Percentiles rank a stretch among this genome's conserved stretches.
These are phyloP conservation scores for Ascochyta fabae DNA, from an alignment of 2,329 filamentous ascomycete species.

Conservation along the genomic window DNA sequence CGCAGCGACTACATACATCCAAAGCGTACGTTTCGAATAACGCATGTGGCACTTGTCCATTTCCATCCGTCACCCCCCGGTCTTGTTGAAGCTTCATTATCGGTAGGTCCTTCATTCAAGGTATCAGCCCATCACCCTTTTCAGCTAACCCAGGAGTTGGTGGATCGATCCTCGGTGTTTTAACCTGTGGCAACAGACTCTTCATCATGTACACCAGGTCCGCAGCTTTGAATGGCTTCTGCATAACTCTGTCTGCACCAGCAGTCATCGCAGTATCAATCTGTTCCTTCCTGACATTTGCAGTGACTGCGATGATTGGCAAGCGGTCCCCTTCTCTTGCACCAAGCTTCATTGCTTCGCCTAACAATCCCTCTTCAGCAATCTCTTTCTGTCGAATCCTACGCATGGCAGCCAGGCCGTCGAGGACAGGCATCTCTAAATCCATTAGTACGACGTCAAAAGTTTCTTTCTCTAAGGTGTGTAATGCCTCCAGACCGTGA, in stretches of 20 bases:
- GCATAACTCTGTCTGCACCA: slow-evolving; percentile 47
- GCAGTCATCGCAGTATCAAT: slow-evolving; percentile 43
- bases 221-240: slow-evolving; percentile 46
- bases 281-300: slow-evolving; percentile 47
- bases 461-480: slow-evolving; percentile 33
- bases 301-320: slow-evolving; percentile 49
- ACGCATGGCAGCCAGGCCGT: slow-evolving; percentile 52
- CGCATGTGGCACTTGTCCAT: too few relatives aligned
- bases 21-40: too few relatives aligned
- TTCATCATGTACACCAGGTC: slow-evolving; percentile 47
- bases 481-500: slow-evolving; percentile 48
- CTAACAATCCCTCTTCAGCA: slow-evolving; percentile 33
- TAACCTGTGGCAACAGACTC: slow-evolving; percentile 33
- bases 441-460: slow-evolving; percentile 55
- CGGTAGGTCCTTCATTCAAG: slow-evolving; percentile 9
- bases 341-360: slow-evolving; percentile 26
- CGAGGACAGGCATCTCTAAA: slow-evolving; percentile 63
- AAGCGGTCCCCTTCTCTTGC: slow-evolving; percentile 29
- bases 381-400: slow-evolving; percentile 57
- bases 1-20: too few relatives aligned
- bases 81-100: background rate
- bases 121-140: slow-evolving; percentile 22
- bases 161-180: slow-evolving; percentile 25
- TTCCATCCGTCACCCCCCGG: background rate
- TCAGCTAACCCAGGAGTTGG: slow-evolving; percentile 21